A percentile compares a stretch with the other conserved stretches of the same genome.
Evolutionary conservation across 371 early-diverging fungal genomes (phyloP).

Genomic region (Actinomucor elegans): DNA sequence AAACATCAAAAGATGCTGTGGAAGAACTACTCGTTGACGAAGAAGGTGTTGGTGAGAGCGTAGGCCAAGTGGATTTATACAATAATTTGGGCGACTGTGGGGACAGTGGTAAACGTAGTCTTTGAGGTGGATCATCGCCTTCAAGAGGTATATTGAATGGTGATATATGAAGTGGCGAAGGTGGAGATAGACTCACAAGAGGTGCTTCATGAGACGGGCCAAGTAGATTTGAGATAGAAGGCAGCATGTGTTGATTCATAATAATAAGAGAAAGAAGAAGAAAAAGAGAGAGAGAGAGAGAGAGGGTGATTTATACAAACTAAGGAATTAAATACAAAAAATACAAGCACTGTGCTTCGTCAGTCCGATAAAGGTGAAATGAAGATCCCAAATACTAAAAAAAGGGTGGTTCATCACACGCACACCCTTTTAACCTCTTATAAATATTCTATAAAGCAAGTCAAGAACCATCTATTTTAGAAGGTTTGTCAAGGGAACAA

Average conservation of each 20-base stretch:
- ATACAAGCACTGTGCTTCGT: slow-evolving; percentile 37
- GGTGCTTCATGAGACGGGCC: slow-evolving; percentile 16
- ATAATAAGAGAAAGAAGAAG: neutral
- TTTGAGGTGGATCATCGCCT: slow-evolving; percentile 28
- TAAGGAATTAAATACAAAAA: slow-evolving; percentile 1
- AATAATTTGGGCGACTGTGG: neutral
- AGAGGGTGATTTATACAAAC: slow-evolving; percentile 5
- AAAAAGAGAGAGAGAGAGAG: slow-evolving; percentile 11
- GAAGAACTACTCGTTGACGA: slow-evolving; percentile 5
- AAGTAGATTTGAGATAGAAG: slow-evolving; percentile 31
- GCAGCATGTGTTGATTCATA: slow-evolving; percentile 8
- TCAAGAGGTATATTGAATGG: slow-evolving; percentile 16
- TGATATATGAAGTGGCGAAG: slow-evolving; percentile 3
- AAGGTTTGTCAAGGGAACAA: too few relatives aligned
- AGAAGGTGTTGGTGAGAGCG: neutral
- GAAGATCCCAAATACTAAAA: too few relatives aligned
- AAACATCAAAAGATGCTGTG: neutral
- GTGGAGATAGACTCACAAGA: neutral
- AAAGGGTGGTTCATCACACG: too few relatives aligned
- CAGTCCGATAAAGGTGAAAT: slow-evolving; percentile 10
- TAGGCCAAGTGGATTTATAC: slow-evolving; percentile 1
- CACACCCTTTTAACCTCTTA: too few relatives aligned
- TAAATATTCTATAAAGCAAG: too few relatives aligned
- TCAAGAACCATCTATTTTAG: too few relatives aligned
- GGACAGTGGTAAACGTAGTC: slow-evolving; percentile 9